Percentiles rank a stretch among this genome's conserved stretches.
Evolutionary conservation across 805 yeast genomes (phyloP).

Genomic region (Wickerhamomyces queroliae): DNA sequence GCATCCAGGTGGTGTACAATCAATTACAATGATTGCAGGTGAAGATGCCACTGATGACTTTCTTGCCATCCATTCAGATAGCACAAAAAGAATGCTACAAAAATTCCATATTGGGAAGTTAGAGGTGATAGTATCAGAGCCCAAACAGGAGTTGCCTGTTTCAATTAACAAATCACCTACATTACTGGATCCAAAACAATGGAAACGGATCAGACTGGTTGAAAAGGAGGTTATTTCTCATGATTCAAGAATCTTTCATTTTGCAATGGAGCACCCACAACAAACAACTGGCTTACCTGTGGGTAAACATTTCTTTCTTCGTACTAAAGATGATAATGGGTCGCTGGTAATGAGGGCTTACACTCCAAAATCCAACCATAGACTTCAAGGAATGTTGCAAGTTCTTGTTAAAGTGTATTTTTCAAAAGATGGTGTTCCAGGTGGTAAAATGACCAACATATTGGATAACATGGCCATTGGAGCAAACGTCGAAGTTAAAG

Average conservation of each 20-base stretch:
- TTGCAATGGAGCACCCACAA: slow-evolving; percentile 23
- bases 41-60: slow-evolving; percentile 28
- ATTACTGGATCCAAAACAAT: slow-evolving; percentile 24
- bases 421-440: slow-evolving; percentile 23
- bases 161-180: slow-evolving; percentile 9
- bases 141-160: too few relatives aligned
- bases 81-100: slow-evolving; percentile 21
- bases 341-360: slow-evolving; percentile 28
- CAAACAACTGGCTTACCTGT: slow-evolving; percentile 28
- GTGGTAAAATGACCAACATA: slow-evolving; percentile 27
- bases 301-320: slow-evolving; percentile 27
- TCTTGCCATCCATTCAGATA: slow-evolving; percentile 29
- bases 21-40: slow-evolving; percentile 22
- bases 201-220: slow-evolving; percentile 21
- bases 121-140: too few relatives aligned
- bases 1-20: slow-evolving; percentile 27
- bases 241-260: slow-evolving; percentile 25
- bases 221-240: slow-evolving; percentile 20
- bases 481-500: slow-evolving; percentile 59
- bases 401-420: slow-evolving; percentile 28
- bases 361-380: slow-evolving; percentile 26
- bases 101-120: slow-evolving; percentile 22
- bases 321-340: slow-evolving; percentile 20
- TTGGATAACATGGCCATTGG: slow-evolving; percentile 32
- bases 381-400: slow-evolving; percentile 22